phyloP scores from a whole-genome alignment of 352 stramenopile genomes.

The Phytopythium sindhum region DNA sequence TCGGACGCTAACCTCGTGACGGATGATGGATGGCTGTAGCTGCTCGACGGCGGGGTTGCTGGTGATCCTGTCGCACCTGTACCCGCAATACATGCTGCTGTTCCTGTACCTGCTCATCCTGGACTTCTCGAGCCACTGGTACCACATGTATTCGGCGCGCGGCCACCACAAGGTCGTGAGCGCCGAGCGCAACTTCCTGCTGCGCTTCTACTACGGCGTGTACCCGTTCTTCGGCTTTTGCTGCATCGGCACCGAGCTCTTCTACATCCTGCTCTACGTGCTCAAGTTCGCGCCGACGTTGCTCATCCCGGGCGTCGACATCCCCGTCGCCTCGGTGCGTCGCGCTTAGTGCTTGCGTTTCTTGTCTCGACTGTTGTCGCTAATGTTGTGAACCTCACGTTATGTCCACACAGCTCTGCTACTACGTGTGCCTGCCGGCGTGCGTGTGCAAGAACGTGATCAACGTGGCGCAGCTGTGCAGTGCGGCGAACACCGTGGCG shows the following conservation, averaged over 20 bases:
- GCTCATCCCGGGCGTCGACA: conserved; percentile 47
- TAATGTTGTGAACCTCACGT: conserved; percentile 3
- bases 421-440: conserved; percentile 86
- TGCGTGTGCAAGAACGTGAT: conserved; percentile 92
- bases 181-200: conserved; percentile 91
- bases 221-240: conserved; percentile 93
- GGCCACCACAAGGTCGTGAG: conserved; percentile 95
- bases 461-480: conserved; percentile 90
- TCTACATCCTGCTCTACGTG: conserved; percentile 91
- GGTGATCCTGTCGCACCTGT: conserved; percentile 92
- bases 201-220: conserved; percentile 92
- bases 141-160: conserved; percentile 95
- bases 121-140: conserved; percentile 98
- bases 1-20: neutral
- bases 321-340: conserved; percentile 56
- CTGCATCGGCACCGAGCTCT: conserved; percentile 91
- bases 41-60: conserved; percentile 96
- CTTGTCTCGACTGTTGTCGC: conserved; percentile 6
- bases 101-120: conserved; percentile 93
- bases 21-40: conserved; percentile 12
- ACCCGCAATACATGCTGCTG: conserved; percentile 72
- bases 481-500: conserved; percentile 79
- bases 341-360: neutral
- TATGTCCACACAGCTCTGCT: conserved; percentile 51
- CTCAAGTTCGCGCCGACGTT: conserved; percentile 74